A percentile compares a stretch with the other conserved stretches of the same genome.
Evolutionary conservation across 192 early-diverging fungal species (phyloP).

Genomic region (Linderina pennispora): DNA sequence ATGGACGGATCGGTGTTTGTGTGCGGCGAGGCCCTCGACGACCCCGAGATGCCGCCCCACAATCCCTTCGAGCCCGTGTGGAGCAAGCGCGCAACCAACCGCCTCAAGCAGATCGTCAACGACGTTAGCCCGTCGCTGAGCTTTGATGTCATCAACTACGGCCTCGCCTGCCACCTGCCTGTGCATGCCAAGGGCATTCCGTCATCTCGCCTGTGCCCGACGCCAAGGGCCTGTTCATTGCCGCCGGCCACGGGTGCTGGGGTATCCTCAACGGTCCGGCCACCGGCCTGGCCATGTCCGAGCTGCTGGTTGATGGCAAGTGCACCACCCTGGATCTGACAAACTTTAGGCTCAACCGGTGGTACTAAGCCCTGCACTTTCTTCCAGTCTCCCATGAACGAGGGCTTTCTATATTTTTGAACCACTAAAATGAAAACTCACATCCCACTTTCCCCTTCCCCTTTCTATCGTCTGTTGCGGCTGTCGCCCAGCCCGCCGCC

Average conservation of each 20-base stretch:
- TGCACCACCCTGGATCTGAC: conserved; percentile 28
- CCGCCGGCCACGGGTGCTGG: conserved; percentile 46
- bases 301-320: conserved; percentile 32
- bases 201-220: conserved; percentile 39
- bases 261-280: conserved; percentile 46
- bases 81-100: conserved; percentile 35
- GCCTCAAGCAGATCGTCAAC: conserved; percentile 44
- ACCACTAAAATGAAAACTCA: neutral
- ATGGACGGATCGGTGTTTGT: conserved; percentile 45
- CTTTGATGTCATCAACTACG: conserved; percentile 37
- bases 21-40: conserved; percentile 44
- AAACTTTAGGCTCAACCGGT: conserved; percentile 35
- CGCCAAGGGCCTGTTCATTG: conserved; percentile 33
- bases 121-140: conserved; percentile 30
- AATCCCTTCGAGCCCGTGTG: conserved; percentile 44
- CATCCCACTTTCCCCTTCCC: too few species aligned
- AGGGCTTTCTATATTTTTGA: neutral
- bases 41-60: conserved; percentile 44
- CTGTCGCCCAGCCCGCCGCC: neutral
- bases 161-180: conserved; percentile 37
- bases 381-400: neutral
- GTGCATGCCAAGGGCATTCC: conserved; percentile 43
- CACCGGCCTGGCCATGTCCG: conserved; percentile 36
- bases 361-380: conserved; percentile 5
- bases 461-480: too few species aligned